Percentiles rank a stretch among this genome's conserved stretches.
These are phyloP conservation scores for Sporothrix mexicana DNA, from an alignment of 2,329 filamentous ascomycete species.

Conservation along the genomic window DNA sequence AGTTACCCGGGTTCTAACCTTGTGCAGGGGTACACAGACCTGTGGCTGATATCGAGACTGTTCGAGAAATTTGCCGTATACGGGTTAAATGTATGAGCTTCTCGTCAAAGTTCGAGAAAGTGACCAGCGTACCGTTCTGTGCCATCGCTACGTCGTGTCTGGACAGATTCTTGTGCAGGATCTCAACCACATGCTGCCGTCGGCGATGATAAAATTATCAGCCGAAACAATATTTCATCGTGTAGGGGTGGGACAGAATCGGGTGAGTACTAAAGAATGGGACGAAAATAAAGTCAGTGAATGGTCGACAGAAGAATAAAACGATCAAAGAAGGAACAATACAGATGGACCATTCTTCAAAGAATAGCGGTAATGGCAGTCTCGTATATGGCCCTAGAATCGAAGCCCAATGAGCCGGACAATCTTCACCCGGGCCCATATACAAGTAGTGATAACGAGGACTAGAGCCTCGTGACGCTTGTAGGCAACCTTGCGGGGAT, in stretches of 20 bases:
- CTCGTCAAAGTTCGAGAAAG: no score
- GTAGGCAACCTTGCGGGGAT: not conserved
- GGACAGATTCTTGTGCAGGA: not conserved
- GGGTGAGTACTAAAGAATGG: not conserved
- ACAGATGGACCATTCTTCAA: not conserved
- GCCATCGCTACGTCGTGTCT: not conserved
- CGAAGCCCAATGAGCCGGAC: not conserved
- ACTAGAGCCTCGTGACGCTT: not conserved
- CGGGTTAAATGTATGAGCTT: not conserved
- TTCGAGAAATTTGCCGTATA: slow-evolving; percentile 26
- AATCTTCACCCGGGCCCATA: slow-evolving; percentile 24
- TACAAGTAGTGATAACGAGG: not conserved
- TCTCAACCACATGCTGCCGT: not conserved
- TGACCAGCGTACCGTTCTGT: not conserved
- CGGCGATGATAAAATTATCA: not conserved
- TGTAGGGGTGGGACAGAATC: not conserved
- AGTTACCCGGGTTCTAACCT: slow-evolving; percentile 10
- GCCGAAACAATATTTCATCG: not conserved
- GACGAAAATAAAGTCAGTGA: not conserved
- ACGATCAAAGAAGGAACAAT: not conserved
- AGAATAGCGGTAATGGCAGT: not conserved
- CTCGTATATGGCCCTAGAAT: not conserved
- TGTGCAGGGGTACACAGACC: not conserved
- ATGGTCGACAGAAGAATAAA: not conserved
- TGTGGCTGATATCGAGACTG: not conserved